Conservation (phyloP, 2,329 filamentous ascomycete genomes). For the Aureobasidium subglaciale region DNA sequence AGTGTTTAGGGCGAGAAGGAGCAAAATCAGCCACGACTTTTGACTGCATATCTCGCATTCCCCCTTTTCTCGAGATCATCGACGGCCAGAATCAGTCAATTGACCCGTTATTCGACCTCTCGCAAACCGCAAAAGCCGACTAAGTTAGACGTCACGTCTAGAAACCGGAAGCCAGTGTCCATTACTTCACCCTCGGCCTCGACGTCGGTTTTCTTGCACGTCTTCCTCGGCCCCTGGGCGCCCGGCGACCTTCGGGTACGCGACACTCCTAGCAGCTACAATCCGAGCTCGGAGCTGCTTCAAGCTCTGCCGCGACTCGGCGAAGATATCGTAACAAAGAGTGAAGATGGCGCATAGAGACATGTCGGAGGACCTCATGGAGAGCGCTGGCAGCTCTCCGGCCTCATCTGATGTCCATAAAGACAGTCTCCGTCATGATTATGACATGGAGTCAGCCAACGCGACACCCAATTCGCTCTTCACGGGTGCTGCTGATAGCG, state of each 20-base stretch:
- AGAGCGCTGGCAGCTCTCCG: conserved; percentile 11
- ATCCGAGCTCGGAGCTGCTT: conserved; percentile 1
- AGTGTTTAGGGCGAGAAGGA: background rate
- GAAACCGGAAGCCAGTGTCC: conserved; percentile 4
- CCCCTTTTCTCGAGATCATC: conserved; percentile 5
- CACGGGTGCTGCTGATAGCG: background rate
- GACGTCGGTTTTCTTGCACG: background rate
- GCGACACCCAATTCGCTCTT: conserved; percentile 10
- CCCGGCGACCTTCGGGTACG: background rate
- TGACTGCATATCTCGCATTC: conserved; percentile 8
- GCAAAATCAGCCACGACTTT: conserved; percentile 7
- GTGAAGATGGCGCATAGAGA: background rate
- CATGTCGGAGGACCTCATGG: background rate
- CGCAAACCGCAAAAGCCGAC: conserved; percentile 6
- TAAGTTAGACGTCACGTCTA: conserved; percentile 14
- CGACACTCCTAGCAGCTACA: background rate
- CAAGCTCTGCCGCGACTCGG: background rate
- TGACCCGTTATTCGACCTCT: conserved; percentile 14
- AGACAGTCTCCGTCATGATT: background rate
- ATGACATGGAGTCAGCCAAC: background rate
- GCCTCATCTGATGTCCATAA: background rate
- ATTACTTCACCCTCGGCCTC: conserved; percentile 6
- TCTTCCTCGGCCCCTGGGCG: conserved; percentile 5
- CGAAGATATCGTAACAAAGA: background rate
- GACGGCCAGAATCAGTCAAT: background rate